Percentiles rank a stretch among this genome's conserved stretches.
Conservation (phyloP, 306 rosid genomes). For the Cucurbita moschata region DNA sequence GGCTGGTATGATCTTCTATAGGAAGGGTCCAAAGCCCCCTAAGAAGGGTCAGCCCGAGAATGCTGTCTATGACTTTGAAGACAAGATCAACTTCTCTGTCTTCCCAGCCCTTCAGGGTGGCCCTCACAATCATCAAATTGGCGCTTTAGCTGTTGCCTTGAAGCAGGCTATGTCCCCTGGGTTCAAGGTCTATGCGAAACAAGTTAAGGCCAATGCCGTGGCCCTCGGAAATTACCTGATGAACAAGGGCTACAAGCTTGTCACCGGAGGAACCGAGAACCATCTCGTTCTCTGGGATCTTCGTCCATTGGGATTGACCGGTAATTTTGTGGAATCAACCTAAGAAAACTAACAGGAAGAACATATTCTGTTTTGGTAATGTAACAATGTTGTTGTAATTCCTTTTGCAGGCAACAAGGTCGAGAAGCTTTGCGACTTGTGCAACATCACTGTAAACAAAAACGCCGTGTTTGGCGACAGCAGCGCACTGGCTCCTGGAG, state of each 20-base stretch:
- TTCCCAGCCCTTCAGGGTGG: constrained; percentile 97
- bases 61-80: constrained; percentile 76
- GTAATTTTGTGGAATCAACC: constrained; percentile 16
- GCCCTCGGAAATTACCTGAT: constrained; percentile 73
- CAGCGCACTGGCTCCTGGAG: constrained; percentile 98
- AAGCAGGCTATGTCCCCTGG: constrained; percentile 63
- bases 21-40: constrained; percentile 89
- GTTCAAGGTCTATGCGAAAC: constrained; percentile 81
- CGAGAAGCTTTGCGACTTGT: constrained; percentile 88
- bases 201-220: constrained; percentile 89
- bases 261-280: constrained; percentile 91
- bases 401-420: constrained; percentile 74
- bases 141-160: constrained; percentile 87
- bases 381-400: background rate
- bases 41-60: constrained; percentile 89
- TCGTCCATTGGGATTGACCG: constrained; percentile 90
- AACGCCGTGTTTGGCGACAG: constrained; percentile 94
- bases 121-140: constrained; percentile 96
- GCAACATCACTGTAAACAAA: constrained; percentile 88
- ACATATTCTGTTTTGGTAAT: background rate
- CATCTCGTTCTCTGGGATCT: constrained; percentile 99
- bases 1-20: constrained; percentile 90
- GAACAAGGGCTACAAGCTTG: constrained; percentile 76
- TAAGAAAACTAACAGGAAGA: background rate
- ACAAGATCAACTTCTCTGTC: constrained; percentile 84